Conservation (phyloP, 208 protist genomes). For the Leishmania aethiopica region DNA sequence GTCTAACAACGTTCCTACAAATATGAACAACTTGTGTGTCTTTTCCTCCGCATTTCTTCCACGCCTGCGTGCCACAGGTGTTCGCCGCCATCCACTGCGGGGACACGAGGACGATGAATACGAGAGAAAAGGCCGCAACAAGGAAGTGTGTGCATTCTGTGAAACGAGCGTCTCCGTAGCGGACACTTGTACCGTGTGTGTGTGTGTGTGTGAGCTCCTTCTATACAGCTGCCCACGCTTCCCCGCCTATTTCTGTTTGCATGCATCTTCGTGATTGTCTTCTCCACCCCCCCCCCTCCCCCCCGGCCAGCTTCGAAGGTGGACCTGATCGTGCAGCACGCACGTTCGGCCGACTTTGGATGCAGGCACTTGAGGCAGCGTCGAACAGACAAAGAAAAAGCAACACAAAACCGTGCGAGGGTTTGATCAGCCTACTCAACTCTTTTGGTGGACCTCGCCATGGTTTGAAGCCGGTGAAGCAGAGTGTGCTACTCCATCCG, state of each 20-base stretch:
- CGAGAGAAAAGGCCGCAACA: no score
- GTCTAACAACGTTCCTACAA: no score
- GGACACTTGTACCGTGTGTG: background rate
- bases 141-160: no score
- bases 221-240: background rate
- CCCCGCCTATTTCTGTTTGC: background rate
- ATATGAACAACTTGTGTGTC: no score
- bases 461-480: background rate
- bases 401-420: background rate
- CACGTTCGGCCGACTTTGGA: background rate
- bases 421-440: background rate
- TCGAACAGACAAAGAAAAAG: background rate
- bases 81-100: no score
- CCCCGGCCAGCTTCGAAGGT: background rate
- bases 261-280: background rate
- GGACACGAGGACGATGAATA: no score
- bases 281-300: background rate
- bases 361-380: background rate
- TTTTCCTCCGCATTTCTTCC: no score
- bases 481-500: background rate
- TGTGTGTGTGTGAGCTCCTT: background rate
- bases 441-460: background rate
- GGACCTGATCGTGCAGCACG: background rate
- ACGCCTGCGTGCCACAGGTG: no score
- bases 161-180: no score